Evolutionary conservation across 345 rosid genomes (phyloP), one percentile per base, ranked within the genome.

Genomic region (Lagerstroemia speciosa): DNA sequence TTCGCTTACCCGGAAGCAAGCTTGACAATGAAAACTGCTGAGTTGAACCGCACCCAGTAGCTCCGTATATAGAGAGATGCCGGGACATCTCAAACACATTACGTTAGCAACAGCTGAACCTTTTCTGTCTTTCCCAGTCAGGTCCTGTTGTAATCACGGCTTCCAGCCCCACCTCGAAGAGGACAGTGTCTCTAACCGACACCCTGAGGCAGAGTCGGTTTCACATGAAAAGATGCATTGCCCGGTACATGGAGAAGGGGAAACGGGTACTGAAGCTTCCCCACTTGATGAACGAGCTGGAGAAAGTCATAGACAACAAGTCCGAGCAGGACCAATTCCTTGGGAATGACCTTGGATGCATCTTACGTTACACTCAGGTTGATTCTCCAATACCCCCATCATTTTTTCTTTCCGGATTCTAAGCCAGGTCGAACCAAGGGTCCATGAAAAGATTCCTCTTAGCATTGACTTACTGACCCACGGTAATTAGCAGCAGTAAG

Each of bases 311-410:
- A 32, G 81, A 76, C 11, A 89, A 85, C 64, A 29, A 46, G 67
- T 34, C 53, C 20, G 89, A 85, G 52, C 76, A 83, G 69, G 73
- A 65, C 32, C 81, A 82, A 68, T 78, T 90, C 76, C 50, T 90
- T 19, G 91, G 83, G 9, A 91, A 89, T 32, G 67, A 89, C 20
- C 91, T 93, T 68, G 96, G 97, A 73, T 90, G 83, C 81, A 87
- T 93, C 72, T 73, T 90, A 40, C 73, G 79, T 30, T 80, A 79
- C 73, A 93, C 96, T 62, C 90, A 86, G 87, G 96, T 80, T 19
- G 37, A n/a, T 72, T 32, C 71, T 85, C 45, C 80, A 84, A 41
- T 86, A 86, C 40, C 75, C 72, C 77, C 81, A 86, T 71, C 83
- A 84, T 58, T 58, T 67, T 33, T 67, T 48, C 46, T 20, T n/a